Evolutionary conservation across 2,329 filamentous ascomycete species (phyloP).

Genomic region (Aspergillus pseudonomiae): DNA sequence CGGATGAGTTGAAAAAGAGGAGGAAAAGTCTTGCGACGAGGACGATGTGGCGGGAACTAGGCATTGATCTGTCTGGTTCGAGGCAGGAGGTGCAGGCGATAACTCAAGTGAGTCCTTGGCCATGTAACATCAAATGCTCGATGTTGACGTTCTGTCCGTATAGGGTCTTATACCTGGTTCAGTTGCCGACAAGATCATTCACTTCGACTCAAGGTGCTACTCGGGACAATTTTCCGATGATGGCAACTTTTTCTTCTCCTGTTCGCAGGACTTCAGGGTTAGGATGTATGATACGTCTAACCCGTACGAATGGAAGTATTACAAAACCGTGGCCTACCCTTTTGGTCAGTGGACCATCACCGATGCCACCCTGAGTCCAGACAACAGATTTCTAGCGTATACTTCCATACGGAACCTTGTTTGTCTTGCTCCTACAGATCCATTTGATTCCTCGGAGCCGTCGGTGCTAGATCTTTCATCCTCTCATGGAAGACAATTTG

Average conservation of each 20-base stretch:
- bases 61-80: constrained; percentile 62
- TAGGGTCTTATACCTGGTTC: constrained; percentile 77
- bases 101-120: constrained; percentile 58
- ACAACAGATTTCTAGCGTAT: constrained; percentile 90
- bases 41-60: constrained; percentile 81
- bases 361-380: constrained; percentile 85
- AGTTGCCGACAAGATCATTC: constrained; percentile 81
- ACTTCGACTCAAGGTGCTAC: constrained; percentile 84
- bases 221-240: constrained; percentile 96
- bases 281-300: constrained; percentile 98
- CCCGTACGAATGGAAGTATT: constrained; percentile 92
- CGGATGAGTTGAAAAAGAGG: constrained; percentile 56
- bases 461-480: constrained; percentile 72
- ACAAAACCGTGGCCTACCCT: constrained; percentile 85
- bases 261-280: constrained; percentile 88
- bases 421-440: constrained; percentile 84
- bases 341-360: constrained; percentile 95
- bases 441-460: constrained; percentile 77
- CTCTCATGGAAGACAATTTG: constrained; percentile 51
- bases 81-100: constrained; percentile 69
- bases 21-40: constrained; percentile 66
- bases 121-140: not conserved
- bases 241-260: constrained; percentile 95
- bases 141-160: not conserved
- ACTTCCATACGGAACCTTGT: constrained; percentile 84